Base-by-base conservation (phyloP, 805 yeast genomes). In the Saccharomycopsis javanensis region DNA sequence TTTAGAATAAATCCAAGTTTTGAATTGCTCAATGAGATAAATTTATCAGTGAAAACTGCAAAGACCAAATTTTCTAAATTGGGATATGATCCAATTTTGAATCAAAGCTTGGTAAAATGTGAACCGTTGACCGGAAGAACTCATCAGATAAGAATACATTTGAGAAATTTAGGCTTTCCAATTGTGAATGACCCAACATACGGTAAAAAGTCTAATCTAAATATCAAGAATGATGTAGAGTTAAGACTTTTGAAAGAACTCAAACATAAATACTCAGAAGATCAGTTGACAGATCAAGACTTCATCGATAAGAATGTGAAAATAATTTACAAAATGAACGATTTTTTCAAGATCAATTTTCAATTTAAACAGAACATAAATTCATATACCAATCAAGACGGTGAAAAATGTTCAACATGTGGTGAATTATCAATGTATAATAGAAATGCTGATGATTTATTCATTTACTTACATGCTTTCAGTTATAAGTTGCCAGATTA, bases 181-280 rank as follows among this genome's bases (percentile, higher is more conserved):
- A 92, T 92, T 51, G 89, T 87, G 2, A 91, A 92, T 67, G 99
- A 92, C 68, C 97, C 97, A 0, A 76, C 91, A 0, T 92, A 88
- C 66, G 60, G 62, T 6, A 53, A 53, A 2, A 4, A 20, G 2
- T 37, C 51, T 5, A 25, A 23, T 13, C 31, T 55, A 8, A 56
- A 56, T 15, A n/a, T 57, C 30, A 51, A 50, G 20, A 54, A 54
- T 23, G 20, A 33, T 2, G 18, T 52, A 0, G 61, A 59, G 34
- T 27, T 59, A 2, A 25, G 28, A 27, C 23, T 56, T 7, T 27
- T 53, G 18, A 27, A 50, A 6, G 51, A 50, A 23, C 38, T 50
- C 30, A 55, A 55, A 34, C 35, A 27, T 5, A 6, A 60, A 53
- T 5, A 23, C 46, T n/a, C 25, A n/a, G 45, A 18, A 5, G 38